A percentile compares a stretch with the other conserved stretches of the same genome.
These are phyloP conservation scores for Beta vulgaris DNA, from an alignment of 148 eudicot species.

Conservation along the genomic window DNA sequence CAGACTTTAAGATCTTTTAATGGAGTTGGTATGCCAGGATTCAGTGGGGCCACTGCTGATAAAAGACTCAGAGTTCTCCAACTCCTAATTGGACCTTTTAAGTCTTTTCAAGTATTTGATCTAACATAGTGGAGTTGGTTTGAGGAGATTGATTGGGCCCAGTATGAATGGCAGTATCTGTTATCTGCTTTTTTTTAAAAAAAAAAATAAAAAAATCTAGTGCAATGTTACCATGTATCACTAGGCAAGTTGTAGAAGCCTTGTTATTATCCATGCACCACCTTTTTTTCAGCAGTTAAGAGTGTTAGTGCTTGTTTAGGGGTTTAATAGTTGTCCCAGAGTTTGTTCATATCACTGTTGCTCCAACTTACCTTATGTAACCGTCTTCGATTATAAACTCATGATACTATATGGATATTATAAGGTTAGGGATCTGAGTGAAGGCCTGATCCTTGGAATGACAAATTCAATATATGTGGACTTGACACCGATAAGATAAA, in stretches of 20 bases:
- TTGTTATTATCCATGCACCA: not conserved
- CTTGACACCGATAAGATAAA: too few species aligned
- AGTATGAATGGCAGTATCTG: not conserved
- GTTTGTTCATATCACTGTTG: not conserved
- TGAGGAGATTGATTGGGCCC: not conserved
- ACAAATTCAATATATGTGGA: not conserved
- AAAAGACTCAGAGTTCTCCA: not conserved
- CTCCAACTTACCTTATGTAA: not conserved
- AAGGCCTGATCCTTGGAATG: not conserved
- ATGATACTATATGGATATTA: not conserved
- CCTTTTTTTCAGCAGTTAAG: not conserved
- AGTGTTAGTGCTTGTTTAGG: not conserved
- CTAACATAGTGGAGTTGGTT: conserved; percentile 8
- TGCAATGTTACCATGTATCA: not conserved
- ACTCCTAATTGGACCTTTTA: not conserved
- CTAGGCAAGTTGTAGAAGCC: not conserved
- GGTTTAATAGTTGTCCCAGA: not conserved
- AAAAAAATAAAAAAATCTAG: too few species aligned
- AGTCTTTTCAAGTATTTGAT: not conserved
- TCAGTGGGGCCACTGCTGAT: conserved; percentile 9
- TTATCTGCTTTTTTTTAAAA: not conserved
- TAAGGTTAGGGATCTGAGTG: not conserved
- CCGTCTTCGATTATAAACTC: not conserved
- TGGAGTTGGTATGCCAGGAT: conserved; percentile 8
- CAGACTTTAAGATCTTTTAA: not conserved